Evolutionary conservation across 257 asterid species (phyloP).

Genomic region (Mentha longifolia): DNA sequence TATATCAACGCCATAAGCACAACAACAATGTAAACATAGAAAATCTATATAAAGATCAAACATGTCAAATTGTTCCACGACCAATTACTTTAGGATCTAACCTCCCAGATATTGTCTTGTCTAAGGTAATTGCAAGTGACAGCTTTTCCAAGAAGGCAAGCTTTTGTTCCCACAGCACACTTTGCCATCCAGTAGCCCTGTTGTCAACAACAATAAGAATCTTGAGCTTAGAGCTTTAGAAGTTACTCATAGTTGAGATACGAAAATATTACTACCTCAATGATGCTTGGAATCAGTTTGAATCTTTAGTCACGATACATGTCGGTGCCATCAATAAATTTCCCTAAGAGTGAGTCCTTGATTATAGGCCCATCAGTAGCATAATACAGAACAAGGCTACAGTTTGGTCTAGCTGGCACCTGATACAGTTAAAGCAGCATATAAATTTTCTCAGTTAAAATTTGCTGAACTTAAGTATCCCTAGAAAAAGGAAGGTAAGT

Average conservation of each 20-base stretch:
- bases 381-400: no score
- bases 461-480: no score
- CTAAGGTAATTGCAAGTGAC: no score
- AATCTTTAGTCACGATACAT: slow-evolving; percentile 91
- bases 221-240: slow-evolving; percentile 9
- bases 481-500: no score
- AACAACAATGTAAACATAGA: slow-evolving; percentile 5
- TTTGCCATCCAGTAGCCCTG: slow-evolving; percentile 99
- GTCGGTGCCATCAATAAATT: slow-evolving; percentile 83
- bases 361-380: no score
- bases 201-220: slow-evolving; percentile 25
- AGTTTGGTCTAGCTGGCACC: no score
- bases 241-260: slow-evolving; percentile 8
- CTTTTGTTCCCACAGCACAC: no score
- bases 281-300: slow-evolving; percentile 97
- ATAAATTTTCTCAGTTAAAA: no score
- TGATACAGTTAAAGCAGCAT: no score
- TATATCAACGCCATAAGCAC: not conserved
- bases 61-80: slow-evolving; percentile 1
- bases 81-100: no score
- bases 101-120: no score
- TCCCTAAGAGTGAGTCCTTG: slow-evolving; percentile 75
- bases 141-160: no score
- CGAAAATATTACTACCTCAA: slow-evolving; percentile 59
- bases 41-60: not conserved